A percentile compares a stretch with the other conserved stretches of the same genome.
Conservation (phyloP, 768 basidiomycete species). For the Russula virescens region DNA sequence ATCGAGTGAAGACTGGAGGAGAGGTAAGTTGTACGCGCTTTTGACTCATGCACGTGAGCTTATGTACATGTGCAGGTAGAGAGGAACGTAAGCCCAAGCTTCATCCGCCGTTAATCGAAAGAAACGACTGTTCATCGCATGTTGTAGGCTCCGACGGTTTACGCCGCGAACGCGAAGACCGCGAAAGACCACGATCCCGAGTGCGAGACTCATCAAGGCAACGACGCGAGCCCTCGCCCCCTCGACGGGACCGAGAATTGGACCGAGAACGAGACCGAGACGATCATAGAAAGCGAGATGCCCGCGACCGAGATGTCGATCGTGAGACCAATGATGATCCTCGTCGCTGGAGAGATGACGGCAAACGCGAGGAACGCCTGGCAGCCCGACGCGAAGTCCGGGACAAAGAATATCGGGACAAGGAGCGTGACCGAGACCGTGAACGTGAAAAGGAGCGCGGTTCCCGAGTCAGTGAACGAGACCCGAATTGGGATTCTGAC, state of each 20-base stretch:
- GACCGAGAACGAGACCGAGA: slow-evolving; percentile 34
- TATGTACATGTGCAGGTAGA: slow-evolving; percentile 33
- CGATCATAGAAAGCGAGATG: slow-evolving; percentile 39
- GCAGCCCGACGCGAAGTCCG: slow-evolving; percentile 51
- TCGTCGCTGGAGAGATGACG: slow-evolving; percentile 78
- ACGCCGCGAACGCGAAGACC: slow-evolving; percentile 57
- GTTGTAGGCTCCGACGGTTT: slow-evolving; percentile 45
- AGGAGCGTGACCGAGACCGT: slow-evolving; percentile 35
- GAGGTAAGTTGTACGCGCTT: slow-evolving; percentile 47
- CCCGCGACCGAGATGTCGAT: slow-evolving; percentile 38
- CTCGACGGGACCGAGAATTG: slow-evolving; percentile 32
- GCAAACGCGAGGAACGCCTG: slow-evolving; percentile 71
- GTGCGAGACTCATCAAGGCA: slow-evolving; percentile 57
- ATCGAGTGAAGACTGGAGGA: slow-evolving; percentile 77
- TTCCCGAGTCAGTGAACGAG: slow-evolving; percentile 35
- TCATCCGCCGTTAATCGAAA: not conserved
- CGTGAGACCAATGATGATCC: slow-evolving; percentile 60
- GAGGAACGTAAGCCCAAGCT: slow-evolving; percentile 52
- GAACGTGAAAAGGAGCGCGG: slow-evolving; percentile 39
- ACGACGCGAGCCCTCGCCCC: slow-evolving; percentile 53
- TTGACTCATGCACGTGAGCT: slow-evolving; percentile 6
- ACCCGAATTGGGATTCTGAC: slow-evolving; percentile 25
- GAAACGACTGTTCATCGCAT: not conserved
- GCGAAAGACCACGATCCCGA: slow-evolving; percentile 60
- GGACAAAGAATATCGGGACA: slow-evolving; percentile 35